Evolutionary conservation across 2,329 filamentous ascomycete species (phyloP).

Genomic region (Thermoascus crustaceus): DNA sequence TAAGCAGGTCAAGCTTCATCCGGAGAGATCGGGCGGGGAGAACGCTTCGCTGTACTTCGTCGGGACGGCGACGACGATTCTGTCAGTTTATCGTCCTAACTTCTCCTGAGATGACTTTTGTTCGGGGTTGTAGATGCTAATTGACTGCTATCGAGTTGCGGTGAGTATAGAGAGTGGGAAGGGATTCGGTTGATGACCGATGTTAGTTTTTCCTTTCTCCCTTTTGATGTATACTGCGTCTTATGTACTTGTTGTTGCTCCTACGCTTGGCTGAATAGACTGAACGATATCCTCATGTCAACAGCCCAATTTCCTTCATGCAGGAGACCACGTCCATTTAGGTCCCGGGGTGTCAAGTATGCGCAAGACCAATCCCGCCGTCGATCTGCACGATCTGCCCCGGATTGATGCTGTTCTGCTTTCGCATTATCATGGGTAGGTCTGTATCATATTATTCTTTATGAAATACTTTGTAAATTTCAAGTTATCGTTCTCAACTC

Average conservation of each 20-base stretch:
- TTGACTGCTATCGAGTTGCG: constrained; percentile 5
- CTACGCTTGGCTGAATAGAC: neutral
- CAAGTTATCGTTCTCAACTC: neutral
- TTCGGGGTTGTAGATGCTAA: neutral
- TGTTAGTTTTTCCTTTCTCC: constrained; percentile 11
- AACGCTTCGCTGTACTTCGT: constrained; percentile 34
- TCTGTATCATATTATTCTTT: no score
- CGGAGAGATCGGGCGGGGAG: constrained; percentile 22
- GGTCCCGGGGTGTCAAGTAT: constrained; percentile 53
- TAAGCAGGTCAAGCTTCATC: constrained; percentile 40
- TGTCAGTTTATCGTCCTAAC: constrained; percentile 16
- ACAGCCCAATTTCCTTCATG: constrained; percentile 57
- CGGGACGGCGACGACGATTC: constrained; percentile 32
- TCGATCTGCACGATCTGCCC: constrained; percentile 53
- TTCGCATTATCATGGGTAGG: constrained; percentile 54
- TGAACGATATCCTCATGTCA: no score
- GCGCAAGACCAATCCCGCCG: constrained; percentile 50
- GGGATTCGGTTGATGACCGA: constrained; percentile 35
- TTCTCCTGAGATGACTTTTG: neutral
- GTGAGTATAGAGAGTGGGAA: constrained; percentile 35
- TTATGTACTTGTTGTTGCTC: no score
- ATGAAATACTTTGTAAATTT: no score
- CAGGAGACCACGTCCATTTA: constrained; percentile 58
- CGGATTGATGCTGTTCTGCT: constrained; percentile 53
- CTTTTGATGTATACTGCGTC: no score